Evolutionary conservation across 768 basidiomycete genomes (phyloP), one percentile per base, ranked within the genome.

Genomic region (Kwoniella sp.): DNA sequence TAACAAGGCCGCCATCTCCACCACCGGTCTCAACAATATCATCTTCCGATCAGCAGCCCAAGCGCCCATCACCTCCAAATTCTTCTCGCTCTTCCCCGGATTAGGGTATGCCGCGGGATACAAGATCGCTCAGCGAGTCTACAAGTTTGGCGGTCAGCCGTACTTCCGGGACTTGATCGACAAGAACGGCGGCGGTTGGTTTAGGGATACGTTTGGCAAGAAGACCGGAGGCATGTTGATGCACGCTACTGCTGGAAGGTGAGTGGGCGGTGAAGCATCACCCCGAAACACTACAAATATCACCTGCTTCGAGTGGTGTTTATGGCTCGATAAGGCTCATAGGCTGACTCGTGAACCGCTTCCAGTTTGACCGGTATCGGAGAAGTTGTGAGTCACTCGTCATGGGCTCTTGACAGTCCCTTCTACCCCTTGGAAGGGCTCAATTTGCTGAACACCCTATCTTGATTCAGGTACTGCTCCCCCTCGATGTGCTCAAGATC

Each of bases 61-160:
- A 0, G 88, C 91, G 2, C 82, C 91, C 1, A 61, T 90, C 1
- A 82, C 83, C 5, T 83, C 83, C 45, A 91, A 90, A 80, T 85
- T 95, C 71, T 70, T 96, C 20, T 95, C 93, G 2, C 86, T 99
- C n/a, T 99, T 99, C 84, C 95, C 95, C 37, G 95, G 79, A 28
- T 87, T 99, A 2, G 95, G 95, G 1, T 99, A 99, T 79, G 95
- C 96, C 4, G 96, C 95, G 28, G 94, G 96, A 4, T 99, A 98
- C 87, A 99, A 98, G 82, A 83, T 97, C 76, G 82, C 92, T 0
- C 93, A 97, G 82, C 87, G 93, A 57, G 86, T 92, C 74, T 95
- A 94, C 88, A 99, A 96, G 83, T 99, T 98, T 75, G 95, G 95
- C 67, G 95, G 95, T 4, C 95, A 99, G 82, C 95, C 95, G 15